Base-by-base conservation (phyloP, 177 flowering plant species). In the Vitis hybrid region DNA sequence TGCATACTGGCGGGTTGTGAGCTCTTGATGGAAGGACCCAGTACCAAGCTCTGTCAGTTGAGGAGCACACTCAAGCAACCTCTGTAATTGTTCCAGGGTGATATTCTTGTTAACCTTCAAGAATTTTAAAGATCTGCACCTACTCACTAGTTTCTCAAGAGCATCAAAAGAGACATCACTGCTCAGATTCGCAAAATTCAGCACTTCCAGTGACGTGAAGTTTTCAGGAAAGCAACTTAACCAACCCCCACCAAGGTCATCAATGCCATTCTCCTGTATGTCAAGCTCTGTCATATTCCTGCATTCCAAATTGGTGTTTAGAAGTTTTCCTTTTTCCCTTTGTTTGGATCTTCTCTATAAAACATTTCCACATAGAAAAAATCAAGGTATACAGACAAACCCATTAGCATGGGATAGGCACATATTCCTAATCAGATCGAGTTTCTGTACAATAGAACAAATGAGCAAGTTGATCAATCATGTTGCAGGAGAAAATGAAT, bases 281-380 rank as follows among this genome's bases (percentile, higher is more conserved):
- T 90, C 93, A 45, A 90, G 86, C 84, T 89, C 90, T 29, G 78
- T 82, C 79, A 91, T 79, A 73, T 87, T 84, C 83, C 96, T 90
- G 84, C 18, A 79, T 76, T 0, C 22, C 48, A 72, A 69, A 68
- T 67, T 18, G 10, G 52, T 31, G 50, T 51, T 56, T 4, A 4
- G 21, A 49, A 22, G 45, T 31, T 14, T 56, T 10, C 39, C 60
- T 55, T 14, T 56, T 10, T 33, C 60, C n/a, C 2, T 3, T 29
- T 39, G 16, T 11, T 48, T 58, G 55, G 49, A 39, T 22, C 50
- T 39, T 39, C 45, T 39, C 45, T 39, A 39, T 39, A 39, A 39
- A 39, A 39, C 45, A 39, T 3, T 39, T 39, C 45, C 45, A 5
- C 45, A 33, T 33, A 5, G 45, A 39, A 5, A 39, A 39, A 39